Evolutionary conservation across 129 eudicot species (phyloP), one percentile per base, ranked within the genome.

Genomic region (Scalesia atractyloides): DNA sequence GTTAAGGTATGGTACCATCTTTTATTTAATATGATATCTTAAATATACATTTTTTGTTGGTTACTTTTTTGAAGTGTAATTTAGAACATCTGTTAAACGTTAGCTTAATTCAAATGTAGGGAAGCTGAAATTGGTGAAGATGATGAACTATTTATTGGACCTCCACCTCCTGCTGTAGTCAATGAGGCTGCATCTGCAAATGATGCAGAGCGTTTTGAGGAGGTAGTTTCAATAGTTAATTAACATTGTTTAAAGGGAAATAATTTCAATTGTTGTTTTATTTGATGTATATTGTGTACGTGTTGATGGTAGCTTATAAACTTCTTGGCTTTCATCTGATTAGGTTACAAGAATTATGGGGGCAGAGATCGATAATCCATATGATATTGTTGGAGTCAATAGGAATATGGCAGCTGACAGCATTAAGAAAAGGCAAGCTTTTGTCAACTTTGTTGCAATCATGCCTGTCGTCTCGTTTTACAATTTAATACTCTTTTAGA

Each of bases 121-220:
- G 96, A 94, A n/a, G 96, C 93, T 66, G 97, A 94, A 82, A 53
- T 86, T 80, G 91, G 85, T 48, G 91, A 78, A 8, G 91, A 88
- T 41, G 67, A 57, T 84, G 97, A 51, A 62, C 60, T 80, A 5
- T 94, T 94, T 76, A 86, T 94, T 62, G 99, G 99, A 64, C 99
- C 99, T 68, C 89, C 99, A 75, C 99, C 99, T 51, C 99, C 99
- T 83, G 97, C 99, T 74, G 77, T 94, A 75, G 93, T 94, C 56
- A 75, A 53, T 30, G 99, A 94, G 83, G 99, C 84, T 82, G 92
- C 80, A 76, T 88, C 99, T 66, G 82, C 99, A 52, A 94, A 94
- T 81, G 99, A 94, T 73, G 97, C 97, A n/a, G 99, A 94, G 81
- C 99, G 97, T 69, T 94, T 94, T 83, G 99, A 94, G 82, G 99